Evolutionary conservation across 2,329 filamentous ascomycete species (phyloP).

Genomic region (Colletotrichum nymphaeae): DNA sequence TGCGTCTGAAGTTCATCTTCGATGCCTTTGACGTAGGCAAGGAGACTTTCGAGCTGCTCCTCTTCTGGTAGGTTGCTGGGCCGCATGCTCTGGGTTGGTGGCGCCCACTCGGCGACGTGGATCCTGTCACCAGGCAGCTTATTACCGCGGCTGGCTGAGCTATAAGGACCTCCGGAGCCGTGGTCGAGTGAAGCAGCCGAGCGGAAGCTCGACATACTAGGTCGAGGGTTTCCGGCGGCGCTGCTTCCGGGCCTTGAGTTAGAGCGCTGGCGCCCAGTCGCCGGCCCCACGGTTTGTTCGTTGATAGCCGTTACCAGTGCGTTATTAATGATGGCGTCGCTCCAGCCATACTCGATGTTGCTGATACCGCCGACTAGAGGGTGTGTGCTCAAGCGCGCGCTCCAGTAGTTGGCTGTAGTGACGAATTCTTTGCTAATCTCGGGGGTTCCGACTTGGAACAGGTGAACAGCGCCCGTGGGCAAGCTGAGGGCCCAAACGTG

Average conservation of each 20-base stretch:
- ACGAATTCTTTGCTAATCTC: conserved; percentile 97
- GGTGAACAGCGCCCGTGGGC: conserved; percentile 91
- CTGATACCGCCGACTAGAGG: conserved; percentile 92
- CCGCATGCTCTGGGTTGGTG: conserved; percentile 90
- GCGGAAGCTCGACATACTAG: conserved; percentile 63
- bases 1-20: conserved; percentile 88
- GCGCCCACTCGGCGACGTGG: conserved; percentile 87
- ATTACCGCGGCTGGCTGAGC: conserved; percentile 53
- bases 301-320: conserved; percentile 65
- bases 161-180: conserved; percentile 39
- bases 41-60: conserved; percentile 82
- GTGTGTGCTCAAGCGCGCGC: conserved; percentile 91
- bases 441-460: conserved; percentile 97
- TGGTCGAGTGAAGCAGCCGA: conserved; percentile 72
- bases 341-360: conserved; percentile 98
- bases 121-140: conserved; percentile 88
- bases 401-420: conserved; percentile 96
- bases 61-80: conserved; percentile 81
- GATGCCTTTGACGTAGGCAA: conserved; percentile 84
- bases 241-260: conserved; percentile 64
- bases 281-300: conserved; percentile 51
- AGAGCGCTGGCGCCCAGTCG: conserved; percentile 38
- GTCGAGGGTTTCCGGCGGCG: conserved; percentile 50
- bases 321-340: conserved; percentile 80
- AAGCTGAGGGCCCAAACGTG: conserved; percentile 95